A percentile compares a stretch with the other conserved stretches of the same genome.
These are phyloP conservation scores for Paraphysoderma sedebokerense DNA, from an alignment of 371 early-diverging fungal genomes.

Conservation along the genomic window DNA sequence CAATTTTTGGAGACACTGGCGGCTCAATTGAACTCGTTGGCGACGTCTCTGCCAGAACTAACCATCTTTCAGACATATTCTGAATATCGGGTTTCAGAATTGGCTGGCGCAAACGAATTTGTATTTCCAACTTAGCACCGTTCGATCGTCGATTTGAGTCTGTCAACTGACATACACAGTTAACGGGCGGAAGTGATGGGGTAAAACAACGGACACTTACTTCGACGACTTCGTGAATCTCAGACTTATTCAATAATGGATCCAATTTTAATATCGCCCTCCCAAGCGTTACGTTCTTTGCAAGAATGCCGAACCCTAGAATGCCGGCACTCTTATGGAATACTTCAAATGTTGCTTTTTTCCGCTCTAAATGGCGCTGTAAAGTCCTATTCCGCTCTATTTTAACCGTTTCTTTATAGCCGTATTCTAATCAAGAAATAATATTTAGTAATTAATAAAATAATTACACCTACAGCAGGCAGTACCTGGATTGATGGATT, in stretches of 20 bases:
- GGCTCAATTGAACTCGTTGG: not conserved
- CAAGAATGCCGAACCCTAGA: slow-evolving; percentile 28
- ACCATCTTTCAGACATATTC: slow-evolving; percentile 46
- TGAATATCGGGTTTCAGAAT: slow-evolving; percentile 39
- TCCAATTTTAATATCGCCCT: slow-evolving; percentile 36
- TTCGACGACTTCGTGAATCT: slow-evolving; percentile 42
- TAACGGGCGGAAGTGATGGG: not conserved
- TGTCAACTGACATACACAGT: slow-evolving; percentile 20
- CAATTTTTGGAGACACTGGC: slow-evolving; percentile 1
- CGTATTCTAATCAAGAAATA: slow-evolving; percentile 21
- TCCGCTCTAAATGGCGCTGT: slow-evolving; percentile 41
- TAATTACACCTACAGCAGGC: not conserved
- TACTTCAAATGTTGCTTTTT: slow-evolving; percentile 47
- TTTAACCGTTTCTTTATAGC: slow-evolving; percentile 28
- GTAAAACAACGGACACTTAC: slow-evolving; percentile 19
- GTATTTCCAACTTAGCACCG: slow-evolving; percentile 50
- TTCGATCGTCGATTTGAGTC: slow-evolving; percentile 43
- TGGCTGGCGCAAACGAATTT: slow-evolving; percentile 45
- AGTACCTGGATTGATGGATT: slow-evolving; percentile 26
- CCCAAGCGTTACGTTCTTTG: slow-evolving; percentile 39
- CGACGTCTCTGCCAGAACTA: slow-evolving; percentile 30
- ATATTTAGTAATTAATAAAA: not conserved
- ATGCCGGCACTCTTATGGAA: slow-evolving; percentile 28
- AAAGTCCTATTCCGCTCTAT: slow-evolving; percentile 46
- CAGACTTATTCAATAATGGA: slow-evolving; percentile 34